phyloP scores from a whole-genome alignment of 345 rosid species.

The Laguncularia racemosa region DNA sequence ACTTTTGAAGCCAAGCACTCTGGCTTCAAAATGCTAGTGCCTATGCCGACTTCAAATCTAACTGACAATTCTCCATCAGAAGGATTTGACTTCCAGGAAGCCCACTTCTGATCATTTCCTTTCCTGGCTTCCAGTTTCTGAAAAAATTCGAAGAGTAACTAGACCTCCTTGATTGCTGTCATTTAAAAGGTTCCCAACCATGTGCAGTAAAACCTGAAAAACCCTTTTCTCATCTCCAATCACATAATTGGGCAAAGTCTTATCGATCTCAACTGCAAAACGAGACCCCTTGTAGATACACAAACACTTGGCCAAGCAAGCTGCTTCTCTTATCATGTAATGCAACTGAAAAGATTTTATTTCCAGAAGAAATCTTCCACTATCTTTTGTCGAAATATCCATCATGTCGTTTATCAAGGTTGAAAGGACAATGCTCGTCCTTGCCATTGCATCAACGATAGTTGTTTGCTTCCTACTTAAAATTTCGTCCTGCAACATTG shows the following conservation, averaged over 20 bases:
- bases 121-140: constrained; percentile 61
- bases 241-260: constrained; percentile 63
- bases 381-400: constrained; percentile 60
- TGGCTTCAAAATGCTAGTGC: constrained; percentile 21
- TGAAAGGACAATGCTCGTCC: constrained; percentile 65
- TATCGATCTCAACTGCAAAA: constrained; percentile 62
- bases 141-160: constrained; percentile 34
- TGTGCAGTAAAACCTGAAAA: constrained; percentile 83
- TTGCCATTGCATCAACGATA: constrained; percentile 73
- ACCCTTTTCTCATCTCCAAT: constrained; percentile 81
- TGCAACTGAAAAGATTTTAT: constrained; percentile 54
- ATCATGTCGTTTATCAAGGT: constrained; percentile 75
- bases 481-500: constrained; percentile 64
- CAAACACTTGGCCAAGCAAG: constrained; percentile 76
- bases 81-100: constrained; percentile 56
- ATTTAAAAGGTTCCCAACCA: constrained; percentile 72
- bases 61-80: constrained; percentile 56
- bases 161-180: constrained; percentile 39
- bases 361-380: constrained; percentile 61
- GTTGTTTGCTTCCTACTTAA: constrained; percentile 50
- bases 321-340: constrained; percentile 60
- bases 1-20: constrained; percentile 34
- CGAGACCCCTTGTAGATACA: constrained; percentile 54
- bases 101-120: constrained; percentile 65
- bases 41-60: constrained; percentile 57